phyloP scores from a whole-genome alignment of 2,329 filamentous ascomycete species.

The Emericellopsis atlantica region DNA sequence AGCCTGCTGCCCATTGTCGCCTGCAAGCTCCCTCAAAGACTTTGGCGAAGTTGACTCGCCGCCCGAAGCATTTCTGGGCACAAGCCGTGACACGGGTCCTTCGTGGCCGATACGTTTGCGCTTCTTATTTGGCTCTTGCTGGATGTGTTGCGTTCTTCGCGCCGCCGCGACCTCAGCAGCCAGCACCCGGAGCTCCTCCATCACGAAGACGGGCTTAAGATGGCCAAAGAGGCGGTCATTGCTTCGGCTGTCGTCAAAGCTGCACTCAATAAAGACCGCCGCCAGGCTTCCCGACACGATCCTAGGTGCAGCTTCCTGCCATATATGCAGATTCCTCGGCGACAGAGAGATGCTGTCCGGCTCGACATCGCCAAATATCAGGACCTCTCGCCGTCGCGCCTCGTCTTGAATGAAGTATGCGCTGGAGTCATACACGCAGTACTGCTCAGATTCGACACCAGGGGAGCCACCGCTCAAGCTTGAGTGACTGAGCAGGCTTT shows the following conservation, averaged over 20 bases:
- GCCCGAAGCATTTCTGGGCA: slow-evolving; percentile 2
- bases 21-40: not conserved
- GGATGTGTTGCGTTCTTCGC: slow-evolving; percentile 16
- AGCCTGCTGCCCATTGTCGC: not conserved
- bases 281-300: slow-evolving; percentile 58
- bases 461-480: slow-evolving; percentile 1
- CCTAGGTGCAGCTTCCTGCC: slow-evolving; percentile 81
- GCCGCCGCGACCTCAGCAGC: slow-evolving; percentile 56
- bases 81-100: slow-evolving; percentile 6
- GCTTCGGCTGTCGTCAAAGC: slow-evolving; percentile 69
- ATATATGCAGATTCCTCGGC: slow-evolving; percentile 71
- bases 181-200: slow-evolving; percentile 63
- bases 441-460: slow-evolving; percentile 24
- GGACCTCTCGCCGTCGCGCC: slow-evolving; percentile 57
- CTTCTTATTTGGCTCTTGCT: slow-evolving; percentile 32
- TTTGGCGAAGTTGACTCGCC: slow-evolving; percentile 12
- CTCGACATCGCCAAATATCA: slow-evolving; percentile 94
- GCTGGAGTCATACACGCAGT: slow-evolving; percentile 74
- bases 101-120: slow-evolving; percentile 43
- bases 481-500: slow-evolving; percentile 18
- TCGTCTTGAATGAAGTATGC: slow-evolving; percentile 85
- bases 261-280: slow-evolving; percentile 92
- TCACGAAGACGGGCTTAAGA: slow-evolving; percentile 69
- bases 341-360: slow-evolving; percentile 75
- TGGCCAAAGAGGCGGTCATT: slow-evolving; percentile 80